A percentile compares a stretch with the other conserved stretches of the same genome.
Evolutionary conservation across 306 rosid species (phyloP).

Genomic region (Sophora flavescens): DNA sequence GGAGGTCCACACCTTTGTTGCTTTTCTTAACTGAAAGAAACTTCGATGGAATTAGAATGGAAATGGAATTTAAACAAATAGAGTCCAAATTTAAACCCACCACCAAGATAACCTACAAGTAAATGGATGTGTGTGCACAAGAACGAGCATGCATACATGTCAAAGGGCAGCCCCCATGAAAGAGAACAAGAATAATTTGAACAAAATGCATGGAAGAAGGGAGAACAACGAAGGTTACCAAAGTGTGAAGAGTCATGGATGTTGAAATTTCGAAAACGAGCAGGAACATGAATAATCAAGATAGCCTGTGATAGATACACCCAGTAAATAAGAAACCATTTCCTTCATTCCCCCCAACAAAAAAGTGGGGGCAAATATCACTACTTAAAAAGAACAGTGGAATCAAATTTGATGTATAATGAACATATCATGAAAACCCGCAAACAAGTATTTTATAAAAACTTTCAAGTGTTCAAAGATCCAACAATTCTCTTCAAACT

Average conservation of each 20-base stretch:
- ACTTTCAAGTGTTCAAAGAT: not conserved
- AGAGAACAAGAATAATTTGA: slow-evolving; percentile 26
- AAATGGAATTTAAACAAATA: slow-evolving; percentile 17
- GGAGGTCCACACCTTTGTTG: slow-evolving; percentile 79
- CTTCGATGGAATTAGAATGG: slow-evolving; percentile 40
- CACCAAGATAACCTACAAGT: slow-evolving; percentile 1
- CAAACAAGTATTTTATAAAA: not conserved
- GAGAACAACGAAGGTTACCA: slow-evolving; percentile 60
- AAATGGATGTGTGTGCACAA: slow-evolving; percentile 4
- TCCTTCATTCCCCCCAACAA: too few relatives aligned
- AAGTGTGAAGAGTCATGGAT: slow-evolving; percentile 73
- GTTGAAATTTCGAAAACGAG: slow-evolving; percentile 69
- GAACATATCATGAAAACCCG: slow-evolving; percentile 5
- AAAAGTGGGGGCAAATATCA: too few relatives aligned
- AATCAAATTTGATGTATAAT: slow-evolving; percentile 19
- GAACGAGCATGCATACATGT: slow-evolving; percentile 4
- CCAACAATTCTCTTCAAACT: slow-evolving; percentile 21
- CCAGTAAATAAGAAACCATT: slow-evolving; percentile 45
- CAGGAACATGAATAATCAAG: slow-evolving; percentile 87
- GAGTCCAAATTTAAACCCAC: slow-evolving; percentile 13
- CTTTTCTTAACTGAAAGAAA: slow-evolving; percentile 74
- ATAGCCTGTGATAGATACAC: slow-evolving; percentile 73
- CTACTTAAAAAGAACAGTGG: not conserved
- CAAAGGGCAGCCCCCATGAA: not conserved
- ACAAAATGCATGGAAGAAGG: slow-evolving; percentile 13